phyloP scores from a whole-genome alignment of 2,329 filamentous ascomycete species.

The Cladophialophora immunda region DNA sequence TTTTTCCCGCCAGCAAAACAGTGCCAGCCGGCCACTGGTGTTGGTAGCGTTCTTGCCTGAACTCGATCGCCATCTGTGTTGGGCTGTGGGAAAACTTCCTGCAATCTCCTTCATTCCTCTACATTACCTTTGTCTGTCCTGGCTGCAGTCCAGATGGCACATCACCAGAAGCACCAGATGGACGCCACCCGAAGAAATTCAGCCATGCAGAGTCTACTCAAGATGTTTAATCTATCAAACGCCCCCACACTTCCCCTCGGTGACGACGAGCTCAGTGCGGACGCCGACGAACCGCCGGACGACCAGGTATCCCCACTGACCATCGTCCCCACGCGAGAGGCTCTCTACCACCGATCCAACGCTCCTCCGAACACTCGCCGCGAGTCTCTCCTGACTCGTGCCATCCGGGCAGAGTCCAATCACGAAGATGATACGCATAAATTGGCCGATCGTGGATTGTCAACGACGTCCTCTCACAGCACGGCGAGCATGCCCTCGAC shows the following conservation, averaged over 20 bases:
- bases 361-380: conserved; percentile 55
- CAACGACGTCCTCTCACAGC: conserved; percentile 73
- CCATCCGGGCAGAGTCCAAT: conserved; percentile 74
- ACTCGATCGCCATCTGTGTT: conserved; percentile 6
- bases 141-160: conserved; percentile 28
- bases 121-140: neutral
- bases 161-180: conserved; percentile 37
- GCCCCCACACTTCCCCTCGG: conserved; percentile 50
- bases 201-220: conserved; percentile 52
- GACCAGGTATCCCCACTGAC: conserved; percentile 45
- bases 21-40: conserved; percentile 28
- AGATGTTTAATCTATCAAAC: conserved; percentile 55
- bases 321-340: conserved; percentile 35
- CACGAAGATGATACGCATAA: conserved; percentile 51
- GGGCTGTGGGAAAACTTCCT: conserved; percentile 6
- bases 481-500: conserved; percentile 83
- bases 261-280: conserved; percentile 74
- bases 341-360: conserved; percentile 57
- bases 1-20: conserved; percentile 16
- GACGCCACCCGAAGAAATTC: conserved; percentile 23
- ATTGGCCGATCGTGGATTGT: conserved; percentile 45
- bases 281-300: conserved; percentile 91
- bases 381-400: conserved; percentile 86
- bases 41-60: conserved; percentile 39
- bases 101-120: neutral